These are phyloP conservation scores for Trichoderma citrinoviride DNA, from an alignment of 2,329 filamentous ascomycete genomes.

Conservation along the genomic window DNA sequence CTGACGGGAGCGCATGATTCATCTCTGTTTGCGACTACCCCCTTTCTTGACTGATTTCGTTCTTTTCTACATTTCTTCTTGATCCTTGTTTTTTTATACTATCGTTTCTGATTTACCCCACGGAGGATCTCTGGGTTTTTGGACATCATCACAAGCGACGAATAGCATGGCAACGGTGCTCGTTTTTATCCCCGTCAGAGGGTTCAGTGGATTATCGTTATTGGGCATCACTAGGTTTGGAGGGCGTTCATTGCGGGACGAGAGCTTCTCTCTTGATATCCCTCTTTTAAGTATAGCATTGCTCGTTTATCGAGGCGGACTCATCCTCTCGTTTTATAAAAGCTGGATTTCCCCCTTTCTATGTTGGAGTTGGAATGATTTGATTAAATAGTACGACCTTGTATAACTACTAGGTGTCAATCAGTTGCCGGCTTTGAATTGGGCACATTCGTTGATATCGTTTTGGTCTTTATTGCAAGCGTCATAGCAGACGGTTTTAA, in stretches of 20 bases:
- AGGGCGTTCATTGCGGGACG: not conserved
- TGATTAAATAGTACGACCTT: not conserved
- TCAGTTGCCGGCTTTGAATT: not conserved
- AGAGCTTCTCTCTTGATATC: not conserved
- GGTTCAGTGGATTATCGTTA: slow-evolving; percentile 14
- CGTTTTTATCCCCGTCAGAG: slow-evolving; percentile 23
- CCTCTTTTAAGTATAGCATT: not conserved
- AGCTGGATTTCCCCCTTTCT: not conserved
- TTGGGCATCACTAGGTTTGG: slow-evolving; percentile 23
- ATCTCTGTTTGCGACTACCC: not conserved
- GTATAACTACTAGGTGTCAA: not conserved
- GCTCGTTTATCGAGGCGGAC: not conserved
- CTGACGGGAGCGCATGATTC: not conserved
- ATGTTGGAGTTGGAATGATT: not conserved
- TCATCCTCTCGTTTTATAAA: not conserved
- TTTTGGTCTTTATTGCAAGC: not conserved
- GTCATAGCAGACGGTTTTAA: too few species aligned
- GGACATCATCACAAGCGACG: slow-evolving; percentile 13
- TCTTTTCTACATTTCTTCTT: not conserved
- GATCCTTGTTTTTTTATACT: not conserved
- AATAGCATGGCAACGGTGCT: slow-evolving; percentile 29
- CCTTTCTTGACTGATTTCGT: not conserved
- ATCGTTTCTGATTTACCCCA: not conserved
- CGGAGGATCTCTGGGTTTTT: not conserved
- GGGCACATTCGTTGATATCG: not conserved